phyloP scores from a whole-genome alignment of 768 basidiomycete species.

The Russula griseocarnosa region DNA sequence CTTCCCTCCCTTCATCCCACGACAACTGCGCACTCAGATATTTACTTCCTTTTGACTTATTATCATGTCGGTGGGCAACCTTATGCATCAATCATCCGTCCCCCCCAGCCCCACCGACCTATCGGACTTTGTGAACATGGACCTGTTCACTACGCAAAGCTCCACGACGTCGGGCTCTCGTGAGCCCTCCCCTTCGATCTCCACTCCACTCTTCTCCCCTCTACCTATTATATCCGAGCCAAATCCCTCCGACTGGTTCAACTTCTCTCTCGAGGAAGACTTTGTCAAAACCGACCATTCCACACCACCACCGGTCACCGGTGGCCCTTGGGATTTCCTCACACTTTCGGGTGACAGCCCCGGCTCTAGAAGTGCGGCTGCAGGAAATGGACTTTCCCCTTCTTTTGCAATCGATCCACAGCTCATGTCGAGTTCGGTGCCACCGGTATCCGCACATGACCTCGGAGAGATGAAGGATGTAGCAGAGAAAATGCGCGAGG shows the following conservation, averaged over 20 bases:
- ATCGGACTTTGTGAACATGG: conserved; percentile 29
- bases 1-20: conserved; percentile 16
- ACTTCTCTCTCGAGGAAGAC: conserved; percentile 35
- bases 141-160: conserved; percentile 22
- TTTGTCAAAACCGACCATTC: conserved; percentile 33
- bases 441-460: conserved; percentile 40
- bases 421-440: conserved; percentile 62
- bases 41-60: neutral
- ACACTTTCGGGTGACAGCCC: conserved; percentile 33
- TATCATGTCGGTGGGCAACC: conserved; percentile 23
- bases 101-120: conserved; percentile 18
- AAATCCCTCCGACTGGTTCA: conserved; percentile 29
- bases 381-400: conserved; percentile 30
- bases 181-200: conserved; percentile 26
- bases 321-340: conserved; percentile 42
- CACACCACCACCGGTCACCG: conserved; percentile 31
- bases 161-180: conserved; percentile 25
- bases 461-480: conserved; percentile 39
- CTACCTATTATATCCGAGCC: conserved; percentile 22
- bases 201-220: conserved; percentile 26
- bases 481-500: conserved; percentile 34
- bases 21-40: conserved; percentile 1
- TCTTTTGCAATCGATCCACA: conserved; percentile 66
- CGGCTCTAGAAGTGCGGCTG: conserved; percentile 23
- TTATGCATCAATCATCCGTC: conserved; percentile 18